Evolutionary conservation across 805 yeast species (phyloP), one percentile per base, ranked within the genome.

Genomic region (Ascoidea rubescens): DNA sequence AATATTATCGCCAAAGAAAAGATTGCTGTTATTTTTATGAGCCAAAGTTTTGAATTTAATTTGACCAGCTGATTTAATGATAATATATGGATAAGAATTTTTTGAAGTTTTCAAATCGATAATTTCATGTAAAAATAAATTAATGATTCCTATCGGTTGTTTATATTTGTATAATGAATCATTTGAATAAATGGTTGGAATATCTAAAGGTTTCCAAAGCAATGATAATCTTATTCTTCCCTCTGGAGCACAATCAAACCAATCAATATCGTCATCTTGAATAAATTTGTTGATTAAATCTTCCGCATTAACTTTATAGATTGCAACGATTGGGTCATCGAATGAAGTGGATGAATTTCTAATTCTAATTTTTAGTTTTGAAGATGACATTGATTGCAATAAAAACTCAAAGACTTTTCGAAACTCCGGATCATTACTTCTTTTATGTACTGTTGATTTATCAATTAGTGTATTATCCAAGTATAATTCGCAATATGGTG

Each of bases 371-470:
- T 72, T 75, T 32, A 84, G 58, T 30, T 69, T 69, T 16, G 89
- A 74, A 37, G 66, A 67, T 0, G 82, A 71, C 62, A 82, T 86
- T 32, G 83, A 74, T 5, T 80, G 74, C 43, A 86, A 67, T 57
- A 86, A 71, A 5, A 77, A 62, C 64, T 86, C 95, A 53, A 79
- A 65, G 31, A 73, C 63, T 59, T 80, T 79, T 54, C 79, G 80
- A 80, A 84, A 86, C 10, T 80, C 68, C n/a, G 95, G 95, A 60
- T 81, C 87, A 59, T 84, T 86, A 6, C 80, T 74, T 60, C 78
- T 75, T 60, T 78, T 80, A 62, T 84, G 70, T 37, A 76, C 74
- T 70, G 93, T 78, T 51, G 80, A 77, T 5, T 67, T 68, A 58
- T 75, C 74, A n/a, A 74, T 71, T 51, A 78, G 66, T 56, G 79